A percentile compares a stretch with the other conserved stretches of the same genome.
phyloP scores from a whole-genome alignment of 1,139 yeast species.

The Hansenula sp. region DNA sequence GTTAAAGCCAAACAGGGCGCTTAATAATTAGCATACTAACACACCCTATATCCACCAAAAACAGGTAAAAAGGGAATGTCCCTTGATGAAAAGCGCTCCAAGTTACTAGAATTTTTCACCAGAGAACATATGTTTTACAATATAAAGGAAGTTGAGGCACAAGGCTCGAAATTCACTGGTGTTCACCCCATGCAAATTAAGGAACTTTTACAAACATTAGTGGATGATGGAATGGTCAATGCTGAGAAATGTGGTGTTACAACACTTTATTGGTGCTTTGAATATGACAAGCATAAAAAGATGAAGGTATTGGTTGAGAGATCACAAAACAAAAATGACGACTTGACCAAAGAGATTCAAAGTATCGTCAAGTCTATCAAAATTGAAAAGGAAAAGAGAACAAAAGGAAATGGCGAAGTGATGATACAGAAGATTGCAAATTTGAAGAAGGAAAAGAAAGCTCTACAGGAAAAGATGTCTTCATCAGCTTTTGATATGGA shows the following conservation, averaged over 20 bases:
- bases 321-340: conserved; percentile 9
- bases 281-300: conserved; percentile 31
- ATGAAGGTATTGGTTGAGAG: conserved; percentile 19
- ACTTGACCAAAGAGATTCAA: conserved; percentile 6
- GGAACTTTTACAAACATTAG: conserved; percentile 38
- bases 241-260: conserved; percentile 51
- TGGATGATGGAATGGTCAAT: conserved; percentile 43
- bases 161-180: conserved; percentile 41
- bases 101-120: conserved; percentile 37
- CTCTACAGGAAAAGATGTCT: conserved; percentile 3
- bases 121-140: conserved; percentile 37
- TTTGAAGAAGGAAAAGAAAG: conserved; percentile 3
- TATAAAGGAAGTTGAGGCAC: conserved; percentile 47
- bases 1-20: not conserved
- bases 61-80: conserved; percentile 31
- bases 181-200: conserved; percentile 47
- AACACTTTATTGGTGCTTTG: conserved; percentile 51
- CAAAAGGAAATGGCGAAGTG: conserved; percentile 2
- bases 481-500: conserved; percentile 9
- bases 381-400: conserved; percentile 3
- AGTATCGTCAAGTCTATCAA: conserved; percentile 13
- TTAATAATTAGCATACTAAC: not conserved
- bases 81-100: conserved; percentile 36
- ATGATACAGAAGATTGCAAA: conserved; percentile 1
- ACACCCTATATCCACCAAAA: conserved; percentile 19